phyloP scores from a whole-genome alignment of 2,329 filamentous ascomycete genomes.

The Stagonosporopsis tanaceti region DNA sequence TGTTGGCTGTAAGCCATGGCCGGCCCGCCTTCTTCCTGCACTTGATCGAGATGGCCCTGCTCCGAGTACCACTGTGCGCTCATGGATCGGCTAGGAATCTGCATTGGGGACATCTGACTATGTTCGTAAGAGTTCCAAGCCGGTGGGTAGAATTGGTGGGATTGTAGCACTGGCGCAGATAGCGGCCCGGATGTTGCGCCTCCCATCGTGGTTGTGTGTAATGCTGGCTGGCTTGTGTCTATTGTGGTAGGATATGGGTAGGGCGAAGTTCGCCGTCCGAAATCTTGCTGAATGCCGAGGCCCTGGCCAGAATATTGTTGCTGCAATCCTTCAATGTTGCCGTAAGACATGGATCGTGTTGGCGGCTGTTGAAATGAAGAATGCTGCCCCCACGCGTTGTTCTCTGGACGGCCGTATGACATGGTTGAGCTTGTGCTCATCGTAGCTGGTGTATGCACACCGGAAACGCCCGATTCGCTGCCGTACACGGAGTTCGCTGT shows the following conservation, averaged over 20 bases:
- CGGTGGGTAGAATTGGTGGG: constrained; percentile 41
- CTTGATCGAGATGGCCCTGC: constrained; percentile 42
- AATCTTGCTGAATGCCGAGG: constrained; percentile 45
- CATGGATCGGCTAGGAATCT: constrained; percentile 42
- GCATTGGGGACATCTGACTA: constrained; percentile 38
- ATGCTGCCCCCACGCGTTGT: constrained; percentile 39
- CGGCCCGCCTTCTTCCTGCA: constrained; percentile 46
- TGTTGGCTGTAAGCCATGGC: constrained; percentile 40
- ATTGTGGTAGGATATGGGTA: constrained; percentile 46
- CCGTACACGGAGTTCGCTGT: constrained; percentile 47
- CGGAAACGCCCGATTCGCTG: constrained; percentile 47
- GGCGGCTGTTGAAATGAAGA: constrained; percentile 44
- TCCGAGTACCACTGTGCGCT: constrained; percentile 48
- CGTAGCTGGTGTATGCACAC: constrained; percentile 44
- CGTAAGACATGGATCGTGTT: constrained; percentile 51
- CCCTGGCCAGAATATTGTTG: constrained; percentile 43
- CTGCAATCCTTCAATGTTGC: constrained; percentile 48
- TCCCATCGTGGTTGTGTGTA: constrained; percentile 38
- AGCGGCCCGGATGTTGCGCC: constrained; percentile 40
- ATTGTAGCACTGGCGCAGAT: constrained; percentile 45
- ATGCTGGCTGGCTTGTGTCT: constrained; percentile 40
- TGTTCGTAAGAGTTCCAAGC: constrained; percentile 44
- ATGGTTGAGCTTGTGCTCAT: constrained; percentile 49
- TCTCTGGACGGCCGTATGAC: constrained; percentile 45
- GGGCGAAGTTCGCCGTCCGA: constrained; percentile 42